Evolutionary conservation across 73 alveolate genomes (phyloP).

Genomic region (Tetrahymena thermophila): DNA sequence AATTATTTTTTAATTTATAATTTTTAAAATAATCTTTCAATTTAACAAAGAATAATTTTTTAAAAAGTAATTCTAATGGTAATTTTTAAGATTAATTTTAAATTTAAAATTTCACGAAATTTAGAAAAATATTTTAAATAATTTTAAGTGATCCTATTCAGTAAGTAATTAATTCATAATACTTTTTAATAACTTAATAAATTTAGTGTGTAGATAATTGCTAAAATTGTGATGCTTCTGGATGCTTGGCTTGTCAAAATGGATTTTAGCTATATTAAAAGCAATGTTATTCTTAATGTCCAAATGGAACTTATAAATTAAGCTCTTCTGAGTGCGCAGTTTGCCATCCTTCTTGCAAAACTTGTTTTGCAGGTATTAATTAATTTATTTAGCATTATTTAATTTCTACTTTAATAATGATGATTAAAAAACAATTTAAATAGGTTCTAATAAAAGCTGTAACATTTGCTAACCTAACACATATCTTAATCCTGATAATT

Average conservation of each 20-base stretch:
- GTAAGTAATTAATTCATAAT: too few relatives aligned
- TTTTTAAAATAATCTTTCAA: too few relatives aligned
- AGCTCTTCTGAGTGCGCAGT: not conserved
- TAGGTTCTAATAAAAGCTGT: not conserved
- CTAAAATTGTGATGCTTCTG: not conserved
- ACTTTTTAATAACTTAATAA: too few relatives aligned
- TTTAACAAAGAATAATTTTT: too few relatives aligned
- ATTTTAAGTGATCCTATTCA: too few relatives aligned
- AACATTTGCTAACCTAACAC: not conserved
- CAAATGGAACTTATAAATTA: not conserved
- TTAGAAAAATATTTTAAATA: too few relatives aligned
- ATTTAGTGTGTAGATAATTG: not conserved
- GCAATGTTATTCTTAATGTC: not conserved
- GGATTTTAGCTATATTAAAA: not conserved
- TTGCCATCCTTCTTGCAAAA: not conserved
- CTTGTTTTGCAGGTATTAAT: not conserved
- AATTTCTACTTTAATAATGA: not conserved
- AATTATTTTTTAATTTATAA: too few relatives aligned
- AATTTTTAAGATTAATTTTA: too few relatives aligned
- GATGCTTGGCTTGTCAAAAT: not conserved
- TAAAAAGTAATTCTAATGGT: too few relatives aligned
- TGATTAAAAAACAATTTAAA: not conserved
- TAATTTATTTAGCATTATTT: not conserved
- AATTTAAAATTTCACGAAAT: too few relatives aligned
- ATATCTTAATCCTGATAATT: not conserved